Conservation (phyloP, 306 rosid species). For the Prunus mume region DNA sequence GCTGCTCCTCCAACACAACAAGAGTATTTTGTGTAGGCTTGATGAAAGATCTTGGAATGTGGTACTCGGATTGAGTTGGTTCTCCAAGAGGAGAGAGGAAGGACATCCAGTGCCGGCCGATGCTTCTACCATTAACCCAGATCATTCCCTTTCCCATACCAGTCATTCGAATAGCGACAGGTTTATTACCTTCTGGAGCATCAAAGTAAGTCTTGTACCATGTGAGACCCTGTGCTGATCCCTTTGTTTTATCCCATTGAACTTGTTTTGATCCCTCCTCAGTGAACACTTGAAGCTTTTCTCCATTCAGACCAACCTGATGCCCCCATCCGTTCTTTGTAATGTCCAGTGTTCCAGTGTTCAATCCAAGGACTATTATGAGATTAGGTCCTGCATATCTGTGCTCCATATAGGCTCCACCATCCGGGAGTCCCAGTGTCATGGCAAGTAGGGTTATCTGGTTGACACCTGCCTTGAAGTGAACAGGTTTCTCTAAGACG, state of each 20-base stretch:
- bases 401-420: constrained; percentile 19
- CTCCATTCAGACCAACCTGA: constrained; percentile 17
- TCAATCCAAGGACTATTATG: background rate
- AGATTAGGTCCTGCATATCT: constrained; percentile 12
- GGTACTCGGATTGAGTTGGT: constrained; percentile 15
- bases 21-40: constrained; percentile 12
- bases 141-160: constrained; percentile 20
- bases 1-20: constrained; percentile 16
- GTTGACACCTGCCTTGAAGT: constrained; percentile 2
- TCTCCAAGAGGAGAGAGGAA: constrained; percentile 16
- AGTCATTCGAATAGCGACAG: constrained; percentile 3
- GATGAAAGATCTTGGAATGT: constrained; percentile 23
- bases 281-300: constrained; percentile 1
- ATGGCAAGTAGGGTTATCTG: constrained; percentile 1
- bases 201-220: constrained; percentile 19
- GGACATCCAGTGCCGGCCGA: constrained; percentile 13
- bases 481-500: background rate
- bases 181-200: constrained; percentile 21
- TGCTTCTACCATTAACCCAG: constrained; percentile 17
- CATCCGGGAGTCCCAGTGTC: constrained; percentile 14
- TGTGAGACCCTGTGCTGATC: background rate
- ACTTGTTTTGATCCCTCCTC: constrained; percentile 2
- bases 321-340: constrained; percentile 12
- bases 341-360: constrained; percentile 13
- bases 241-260: constrained; percentile 1